A percentile compares a stretch with the other conserved stretches of the same genome.
These are phyloP conservation scores for Cymodocea nodosa DNA, from an alignment of 116 monocot species.

Conservation along the genomic window DNA sequence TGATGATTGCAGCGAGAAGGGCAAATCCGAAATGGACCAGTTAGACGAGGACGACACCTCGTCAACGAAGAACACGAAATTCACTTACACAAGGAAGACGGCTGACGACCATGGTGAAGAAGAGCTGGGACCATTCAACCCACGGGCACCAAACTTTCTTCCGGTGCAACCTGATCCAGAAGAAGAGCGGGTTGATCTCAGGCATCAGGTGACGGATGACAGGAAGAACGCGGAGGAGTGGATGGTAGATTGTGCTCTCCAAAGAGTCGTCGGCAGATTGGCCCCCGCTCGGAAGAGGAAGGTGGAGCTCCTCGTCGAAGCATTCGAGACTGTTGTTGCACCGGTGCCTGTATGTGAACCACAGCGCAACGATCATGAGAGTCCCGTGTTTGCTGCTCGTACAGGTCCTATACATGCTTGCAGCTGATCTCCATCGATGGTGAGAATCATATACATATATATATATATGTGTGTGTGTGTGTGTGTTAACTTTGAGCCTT, in stretches of 20 bases:
- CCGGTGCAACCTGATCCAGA: conserved; percentile 49
- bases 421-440: conserved; percentile 8
- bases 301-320: conserved; percentile 67
- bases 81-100: conserved; percentile 14
- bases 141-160: conserved; percentile 46
- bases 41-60: background rate
- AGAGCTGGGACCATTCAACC: conserved; percentile 35
- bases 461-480: too few species aligned
- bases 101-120: background rate
- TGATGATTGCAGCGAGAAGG: background rate
- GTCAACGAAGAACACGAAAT: background rate
- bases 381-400: conserved; percentile 7
- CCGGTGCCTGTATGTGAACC: conserved; percentile 17
- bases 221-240: conserved; percentile 80
- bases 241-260: conserved; percentile 81
- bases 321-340: conserved; percentile 62
- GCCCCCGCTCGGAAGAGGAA: conserved; percentile 43
- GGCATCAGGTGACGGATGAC: conserved; percentile 55
- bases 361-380: conserved; percentile 2
- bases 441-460: too few species aligned
- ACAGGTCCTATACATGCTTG: conserved; percentile 40
- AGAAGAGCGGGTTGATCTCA: conserved; percentile 69
- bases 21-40: background rate
- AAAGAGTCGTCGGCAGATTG: conserved; percentile 38
- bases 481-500: too few species aligned